Conservation (phyloP, 176 grass and related monocot genomes). For the Olyra latifolia region DNA sequence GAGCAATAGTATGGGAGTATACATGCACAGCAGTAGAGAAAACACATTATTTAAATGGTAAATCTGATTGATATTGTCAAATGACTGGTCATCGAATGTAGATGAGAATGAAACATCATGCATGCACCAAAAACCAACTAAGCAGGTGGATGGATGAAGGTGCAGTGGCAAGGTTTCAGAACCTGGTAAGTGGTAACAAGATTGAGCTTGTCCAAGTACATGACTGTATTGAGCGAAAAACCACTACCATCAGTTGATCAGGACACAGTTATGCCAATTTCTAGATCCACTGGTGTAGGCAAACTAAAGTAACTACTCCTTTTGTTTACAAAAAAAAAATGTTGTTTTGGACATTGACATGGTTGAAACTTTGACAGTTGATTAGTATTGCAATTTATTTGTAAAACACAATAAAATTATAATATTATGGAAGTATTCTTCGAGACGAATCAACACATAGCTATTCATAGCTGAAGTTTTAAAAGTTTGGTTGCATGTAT, state of each 20-base stretch:
- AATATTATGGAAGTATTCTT: too few relatives aligned
- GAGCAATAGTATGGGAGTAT: background rate
- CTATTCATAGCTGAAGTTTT: too few relatives aligned
- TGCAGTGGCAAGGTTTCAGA: background rate
- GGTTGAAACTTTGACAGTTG: too few relatives aligned
- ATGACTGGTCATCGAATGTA: conserved; percentile 11
- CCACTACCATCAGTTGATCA: background rate
- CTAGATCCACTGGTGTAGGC: background rate
- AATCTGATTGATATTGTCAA: background rate
- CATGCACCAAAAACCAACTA: background rate
- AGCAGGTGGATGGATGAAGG: background rate
- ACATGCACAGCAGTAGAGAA: background rate
- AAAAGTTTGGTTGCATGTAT: too few relatives aligned
- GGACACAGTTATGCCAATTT: background rate
- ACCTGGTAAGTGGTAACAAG: background rate
- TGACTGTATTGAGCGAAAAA: conserved; percentile 2
- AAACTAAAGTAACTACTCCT: background rate
- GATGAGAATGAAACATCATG: background rate
- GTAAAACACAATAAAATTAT: too few relatives aligned
- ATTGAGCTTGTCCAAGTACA: background rate
- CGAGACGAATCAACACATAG: too few relatives aligned
- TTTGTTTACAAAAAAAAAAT: too few relatives aligned
- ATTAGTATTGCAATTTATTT: too few relatives aligned
- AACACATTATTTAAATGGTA: background rate
- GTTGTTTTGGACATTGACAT: too few relatives aligned